Evolutionary conservation across 2,329 filamentous ascomycete genomes (phyloP), one percentile per base, ranked within the genome.

Genomic region (Colletotrichum limetticola): DNA sequence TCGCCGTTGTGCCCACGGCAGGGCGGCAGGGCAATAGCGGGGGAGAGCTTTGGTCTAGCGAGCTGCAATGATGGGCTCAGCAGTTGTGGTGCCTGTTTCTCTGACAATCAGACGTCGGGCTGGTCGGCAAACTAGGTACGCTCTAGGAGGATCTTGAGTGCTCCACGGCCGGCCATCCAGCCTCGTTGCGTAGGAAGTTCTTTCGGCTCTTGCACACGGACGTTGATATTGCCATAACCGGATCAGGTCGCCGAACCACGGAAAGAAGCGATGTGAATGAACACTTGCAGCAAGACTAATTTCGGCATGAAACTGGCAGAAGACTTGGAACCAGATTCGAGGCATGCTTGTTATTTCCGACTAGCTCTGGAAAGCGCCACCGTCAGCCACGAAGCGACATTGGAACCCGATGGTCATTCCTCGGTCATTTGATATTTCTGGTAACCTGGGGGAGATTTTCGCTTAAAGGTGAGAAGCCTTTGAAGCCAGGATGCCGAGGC

Each of bases 81-180:
- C 12, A 70, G 26, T 32, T 65, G 49, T 60, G 56, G 60, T 72
- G 66, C 56, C 56, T 59, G 60, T n/a, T 64, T 65, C 32, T 46
- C 30, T 57, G 35, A 30, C 30, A 19, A 63, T 55, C 28, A 56
- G 37, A 42, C 22, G 59, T 35, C 37, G 37, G 37, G 4, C 14
- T 35, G 32, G 53, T 12, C 26, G 28, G 22, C 9, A 22, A 32
- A 55, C 30, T 24, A 42, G 37, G 37, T 42, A 16, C 53, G 19
- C 46, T 28, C 37, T 52, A 64, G 26, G n/a, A 59, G 26, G 63
- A 32, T n/a, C 7, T 28, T 49, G 42, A 59, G 35, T 72, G 37
- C 12, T 58, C 59, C 52, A 22, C 26, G 53, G 26, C 42, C 37
- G 12, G n/a, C 14, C 6, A 42, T 16, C 11, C 42, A 68, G 53